Evolutionary conservation across 768 basidiomycete species (phyloP), one percentile per base, ranked within the genome.

Genomic region (Lactarius quietus): DNA sequence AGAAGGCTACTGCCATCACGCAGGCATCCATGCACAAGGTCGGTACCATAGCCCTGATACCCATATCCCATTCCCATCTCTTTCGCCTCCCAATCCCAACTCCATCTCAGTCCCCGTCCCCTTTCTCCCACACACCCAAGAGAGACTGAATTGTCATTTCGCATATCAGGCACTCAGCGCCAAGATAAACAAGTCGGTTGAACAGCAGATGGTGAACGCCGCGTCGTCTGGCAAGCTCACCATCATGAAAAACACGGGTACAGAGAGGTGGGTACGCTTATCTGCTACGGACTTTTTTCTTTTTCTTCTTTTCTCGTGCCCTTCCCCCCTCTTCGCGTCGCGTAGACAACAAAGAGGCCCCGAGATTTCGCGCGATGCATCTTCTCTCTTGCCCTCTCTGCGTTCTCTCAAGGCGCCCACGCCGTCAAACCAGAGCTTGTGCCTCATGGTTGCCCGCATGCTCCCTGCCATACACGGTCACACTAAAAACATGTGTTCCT

Each of bases 161-260:
- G 23, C 23, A 8, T 8, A 26, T 20, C 73, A 96, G 94, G 80
- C 85, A 72, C 81, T 97, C 68, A 89, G 89, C 65, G 89, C 93
- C 59, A 95, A 94, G 78, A 95, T 97, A 73, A 93, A 91, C 75
- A 87, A 86, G 74, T 92, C 90, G 26, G 95, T 98, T 71, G 95
- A 98, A 75, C 82, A 84, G 61, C 94, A 95, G 76, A 93, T 95
- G 86, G 90, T 93, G 15, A 79, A 86, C 57, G 93, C 93, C 8
- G 95, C 95, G 3, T 93, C 92, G 6, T 81, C 87, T 51, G 95
- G 95, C 43, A 93, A 92, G 74, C 81, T 98, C 67, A 92, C 92
- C 33, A 94, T 98, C 74, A 93, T 98, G 93, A 92, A 90, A 78
- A 84, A 87, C 66, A 75, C 78, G 17, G 79, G 75, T 23, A 73